phyloP scores from a whole-genome alignment of 805 yeast genomes.

The Candida gorgasii region DNA sequence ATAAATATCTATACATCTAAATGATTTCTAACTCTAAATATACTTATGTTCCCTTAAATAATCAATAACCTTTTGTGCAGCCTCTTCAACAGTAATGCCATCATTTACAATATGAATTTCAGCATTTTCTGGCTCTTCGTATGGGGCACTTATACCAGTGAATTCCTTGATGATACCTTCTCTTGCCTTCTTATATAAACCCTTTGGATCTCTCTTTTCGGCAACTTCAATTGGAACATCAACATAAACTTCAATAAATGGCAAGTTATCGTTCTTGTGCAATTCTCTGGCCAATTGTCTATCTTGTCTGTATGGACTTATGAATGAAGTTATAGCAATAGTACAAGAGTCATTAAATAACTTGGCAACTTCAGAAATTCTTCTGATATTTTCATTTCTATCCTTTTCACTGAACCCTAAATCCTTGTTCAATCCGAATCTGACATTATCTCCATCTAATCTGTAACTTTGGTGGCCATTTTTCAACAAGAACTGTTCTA shows the following conservation, averaged over 20 bases:
- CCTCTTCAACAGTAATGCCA: constrained; percentile 70
- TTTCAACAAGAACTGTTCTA: constrained; percentile 78
- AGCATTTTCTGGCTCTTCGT: constrained; percentile 85
- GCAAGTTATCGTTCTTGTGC: constrained; percentile 71
- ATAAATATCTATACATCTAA: constrained; percentile 16
- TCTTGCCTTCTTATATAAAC: constrained; percentile 93
- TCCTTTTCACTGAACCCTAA: constrained; percentile 90
- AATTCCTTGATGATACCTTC: constrained; percentile 92
- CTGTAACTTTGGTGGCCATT: constrained; percentile 76
- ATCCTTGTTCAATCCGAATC: constrained; percentile 94
- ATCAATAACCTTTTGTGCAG: constrained; percentile 69
- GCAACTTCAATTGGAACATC: constrained; percentile 95
- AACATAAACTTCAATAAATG: constrained; percentile 87
- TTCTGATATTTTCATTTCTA: constrained; percentile 91
- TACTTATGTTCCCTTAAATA: constrained; percentile 59
- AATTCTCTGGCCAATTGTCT: constrained; percentile 83
- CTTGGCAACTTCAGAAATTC: constrained; percentile 93
- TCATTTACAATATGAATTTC: constrained; percentile 77
- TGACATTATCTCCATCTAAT: constrained; percentile 90
- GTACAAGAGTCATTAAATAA: constrained; percentile 91
- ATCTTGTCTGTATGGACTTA: constrained; percentile 86
- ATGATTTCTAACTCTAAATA: constrained; percentile 23
- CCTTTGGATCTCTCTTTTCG: constrained; percentile 96
- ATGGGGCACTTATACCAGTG: constrained; percentile 95
- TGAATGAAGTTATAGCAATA: constrained; percentile 86